Conservation (phyloP, 257 asterid genomes). For the Nicotiana paniculata region DNA sequence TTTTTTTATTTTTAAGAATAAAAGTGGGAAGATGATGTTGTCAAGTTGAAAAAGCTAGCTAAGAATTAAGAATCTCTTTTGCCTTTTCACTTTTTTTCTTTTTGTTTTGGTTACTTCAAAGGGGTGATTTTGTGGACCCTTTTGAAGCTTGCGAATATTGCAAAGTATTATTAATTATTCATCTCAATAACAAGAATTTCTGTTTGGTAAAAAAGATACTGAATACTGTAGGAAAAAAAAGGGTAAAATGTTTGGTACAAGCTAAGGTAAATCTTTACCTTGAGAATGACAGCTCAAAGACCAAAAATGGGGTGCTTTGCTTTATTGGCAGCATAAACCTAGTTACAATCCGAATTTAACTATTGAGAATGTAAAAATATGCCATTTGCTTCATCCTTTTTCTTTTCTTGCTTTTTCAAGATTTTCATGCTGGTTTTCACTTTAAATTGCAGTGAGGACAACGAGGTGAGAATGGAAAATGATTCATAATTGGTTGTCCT, state of each 20-base stretch:
- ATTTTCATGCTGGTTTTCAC: not conserved
- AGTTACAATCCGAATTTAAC: not conserved
- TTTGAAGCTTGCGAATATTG: slow-evolving; percentile 1
- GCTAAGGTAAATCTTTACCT: not conserved
- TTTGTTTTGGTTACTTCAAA: not conserved
- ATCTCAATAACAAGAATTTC: not conserved
- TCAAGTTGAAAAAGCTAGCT: not conserved
- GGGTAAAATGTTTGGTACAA: not conserved
- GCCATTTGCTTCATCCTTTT: not conserved
- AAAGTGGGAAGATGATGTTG: not conserved
- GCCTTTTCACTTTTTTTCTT: not conserved
- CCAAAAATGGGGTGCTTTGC: not conserved
- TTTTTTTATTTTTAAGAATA: not conserved
- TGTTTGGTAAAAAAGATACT: not conserved
- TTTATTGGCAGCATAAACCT: not conserved
- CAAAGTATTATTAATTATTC: not conserved
- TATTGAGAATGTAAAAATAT: not conserved
- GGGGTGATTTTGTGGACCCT: slow-evolving; percentile 16
- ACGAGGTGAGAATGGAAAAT: not conserved
- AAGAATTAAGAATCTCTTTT: not conserved
- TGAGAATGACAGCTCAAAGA: not conserved
- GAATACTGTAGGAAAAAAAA: not conserved
- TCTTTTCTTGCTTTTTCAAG: not conserved
- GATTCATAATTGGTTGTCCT: not conserved
- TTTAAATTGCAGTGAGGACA: not conserved